These are phyloP conservation scores for Penicillium silybi DNA, from an alignment of 495 filamentous ascomycete species.

Conservation along the genomic window DNA sequence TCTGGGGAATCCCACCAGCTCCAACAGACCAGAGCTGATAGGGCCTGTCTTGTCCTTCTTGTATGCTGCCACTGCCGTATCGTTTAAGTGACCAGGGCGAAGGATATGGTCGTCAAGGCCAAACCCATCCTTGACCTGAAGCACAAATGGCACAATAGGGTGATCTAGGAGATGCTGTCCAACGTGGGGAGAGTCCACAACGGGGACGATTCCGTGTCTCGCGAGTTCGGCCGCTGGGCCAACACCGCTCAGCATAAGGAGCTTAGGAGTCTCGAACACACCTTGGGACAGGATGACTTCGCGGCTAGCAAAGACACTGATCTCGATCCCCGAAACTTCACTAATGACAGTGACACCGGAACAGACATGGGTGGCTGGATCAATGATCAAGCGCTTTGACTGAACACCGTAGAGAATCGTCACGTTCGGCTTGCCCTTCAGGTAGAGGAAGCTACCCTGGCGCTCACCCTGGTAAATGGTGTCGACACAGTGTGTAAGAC, in stretches of 20 bases:
- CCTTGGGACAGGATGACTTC: slow-evolving; percentile 47
- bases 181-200: slow-evolving; percentile 46
- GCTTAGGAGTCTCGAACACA: slow-evolving; percentile 43
- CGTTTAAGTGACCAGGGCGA: slow-evolving; percentile 41
- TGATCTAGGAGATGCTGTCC: slow-evolving; percentile 61
- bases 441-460: slow-evolving; percentile 47
- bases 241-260: slow-evolving; percentile 48
- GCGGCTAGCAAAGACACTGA: slow-evolving; percentile 33
- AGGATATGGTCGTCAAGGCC: slow-evolving; percentile 53
- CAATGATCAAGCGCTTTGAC: slow-evolving; percentile 53
- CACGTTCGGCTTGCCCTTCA: slow-evolving; percentile 54
- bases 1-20: slow-evolving; percentile 54
- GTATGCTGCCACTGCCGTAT: slow-evolving; percentile 45
- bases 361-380: slow-evolving; percentile 29
- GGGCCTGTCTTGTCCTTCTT: slow-evolving; percentile 48
- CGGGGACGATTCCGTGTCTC: slow-evolving; percentile 43
- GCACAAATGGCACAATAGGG: slow-evolving; percentile 50
- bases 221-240: slow-evolving; percentile 42
- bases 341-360: slow-evolving; percentile 51
- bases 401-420: slow-evolving; percentile 45
- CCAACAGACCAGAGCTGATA: slow-evolving; percentile 47
- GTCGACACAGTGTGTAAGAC: slow-evolving; percentile 52
- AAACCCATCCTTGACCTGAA: slow-evolving; percentile 52
- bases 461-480: slow-evolving; percentile 57
- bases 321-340: slow-evolving; percentile 5